Base-by-base conservation (phyloP, 176 grass and related monocot genomes). In the Oropetium thomaeum region DNA sequence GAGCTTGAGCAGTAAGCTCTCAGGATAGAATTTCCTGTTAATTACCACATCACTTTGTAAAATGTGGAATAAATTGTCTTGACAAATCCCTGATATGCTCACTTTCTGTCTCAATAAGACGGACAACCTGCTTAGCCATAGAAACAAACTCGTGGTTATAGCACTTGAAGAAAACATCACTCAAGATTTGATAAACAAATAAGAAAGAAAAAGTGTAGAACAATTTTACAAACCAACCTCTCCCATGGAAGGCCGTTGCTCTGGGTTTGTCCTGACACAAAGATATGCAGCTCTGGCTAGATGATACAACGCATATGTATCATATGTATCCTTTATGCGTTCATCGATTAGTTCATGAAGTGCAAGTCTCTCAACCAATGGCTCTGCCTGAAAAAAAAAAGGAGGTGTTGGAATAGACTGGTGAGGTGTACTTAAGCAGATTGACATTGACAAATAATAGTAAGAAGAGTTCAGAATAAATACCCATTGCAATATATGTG, bases 401-500 rank as follows among this genome's bases (percentile, higher is more conserved):
- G 48, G 26, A 77, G 17, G 51, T 45, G 10, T 51, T 5, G 31
- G 13, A 35, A 70, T 40, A 62, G 32, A 75, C 71, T 23, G 5
- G 1, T 68, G 42, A 67, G 53, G 22, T 73, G 12, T 67, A 61
- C 4, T 67, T 33, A 67, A 66, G 16, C 43, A 82, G 4, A 23
- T 26, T 78, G 11, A 49, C 7, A 35, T 13, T 37, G 35, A 37
- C 35, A 37, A 3, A 37, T 15, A 68, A 45, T 1, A 65, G 23
- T 65, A 63, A 67, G 12, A 48, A 37, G 10, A 44, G 79, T 79
- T 14, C 9, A 78, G 5, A 66, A 80, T 54, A 3, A 73, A 84
- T 71, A 93, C 90, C 90, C 90, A 89, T 87, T 84, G 67, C 81
- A 93, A 38, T 75, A 93, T 70, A 75, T 89, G 90, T 16, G 70